Percentiles rank a stretch among this genome's conserved stretches.
Conservation (phyloP, 2,329 filamentous ascomycete genomes). For the Aspergillus neoniger region DNA sequence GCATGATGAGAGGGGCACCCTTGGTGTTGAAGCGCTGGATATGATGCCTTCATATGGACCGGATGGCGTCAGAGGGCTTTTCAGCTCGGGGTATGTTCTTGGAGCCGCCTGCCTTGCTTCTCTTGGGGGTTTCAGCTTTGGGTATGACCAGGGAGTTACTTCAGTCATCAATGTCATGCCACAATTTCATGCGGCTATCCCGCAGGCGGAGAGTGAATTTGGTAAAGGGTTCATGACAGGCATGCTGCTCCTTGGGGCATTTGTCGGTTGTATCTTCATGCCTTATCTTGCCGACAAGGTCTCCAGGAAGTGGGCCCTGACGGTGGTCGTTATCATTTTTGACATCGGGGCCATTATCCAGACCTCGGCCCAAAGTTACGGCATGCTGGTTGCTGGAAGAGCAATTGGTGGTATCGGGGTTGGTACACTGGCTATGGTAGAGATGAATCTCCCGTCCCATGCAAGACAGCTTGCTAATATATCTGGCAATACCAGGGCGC, state of each 20-base stretch:
- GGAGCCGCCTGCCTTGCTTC: conserved; percentile 47
- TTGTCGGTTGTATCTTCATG: conserved; percentile 42
- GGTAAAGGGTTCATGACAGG: conserved; percentile 43
- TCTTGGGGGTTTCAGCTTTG: conserved; percentile 45
- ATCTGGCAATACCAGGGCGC: conserved; percentile 20
- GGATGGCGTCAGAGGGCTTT: conserved; percentile 33
- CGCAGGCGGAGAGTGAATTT: conserved; percentile 38
- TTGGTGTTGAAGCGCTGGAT: neutral
- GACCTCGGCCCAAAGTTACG: conserved; percentile 29
- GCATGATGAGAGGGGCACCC: neutral
- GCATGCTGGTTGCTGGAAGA: conserved; percentile 35
- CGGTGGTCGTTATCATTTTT: conserved; percentile 38
- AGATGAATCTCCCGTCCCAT: neutral
- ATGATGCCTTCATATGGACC: conserved; percentile 27
- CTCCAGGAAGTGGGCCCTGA: conserved; percentile 47
- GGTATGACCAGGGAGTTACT: conserved; percentile 50
- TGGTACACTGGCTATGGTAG: conserved; percentile 38
- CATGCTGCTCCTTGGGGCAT: conserved; percentile 47
- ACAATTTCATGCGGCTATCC: conserved; percentile 46
- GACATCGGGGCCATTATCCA: conserved; percentile 48
- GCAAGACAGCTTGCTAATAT: too few species aligned
- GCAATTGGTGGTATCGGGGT: conserved; percentile 41
- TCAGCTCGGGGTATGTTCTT: conserved; percentile 43
- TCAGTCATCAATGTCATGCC: conserved; percentile 50
- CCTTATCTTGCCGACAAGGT: conserved; percentile 41